Base-by-base conservation (phyloP, 495 filamentous ascomycete genomes). In the Aspergillus nidulans region DNA sequence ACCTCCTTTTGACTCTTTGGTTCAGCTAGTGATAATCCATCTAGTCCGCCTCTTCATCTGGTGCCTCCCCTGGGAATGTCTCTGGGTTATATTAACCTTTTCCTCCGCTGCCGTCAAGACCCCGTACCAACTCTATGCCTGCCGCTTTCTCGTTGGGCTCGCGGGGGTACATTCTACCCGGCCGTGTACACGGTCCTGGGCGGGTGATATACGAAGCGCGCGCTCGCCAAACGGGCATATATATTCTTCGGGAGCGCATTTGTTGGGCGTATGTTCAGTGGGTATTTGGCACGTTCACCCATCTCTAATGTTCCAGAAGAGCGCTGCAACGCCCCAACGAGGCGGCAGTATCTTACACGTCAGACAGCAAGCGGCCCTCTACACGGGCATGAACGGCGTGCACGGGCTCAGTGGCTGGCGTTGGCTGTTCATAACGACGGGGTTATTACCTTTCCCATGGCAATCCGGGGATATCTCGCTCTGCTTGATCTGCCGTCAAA, bases 381-480 rank as follows among this genome's bases (percentile, higher is more conserved):
- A n/a, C n/a, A 46, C 23, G 13, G 23, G 23, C 4, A 28, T 16
- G 43, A 30, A 80, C 38, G 75, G 74, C 0, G 67, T 76, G 8
- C 59, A 74, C 34, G 77, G 78, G 0, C 61, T 79, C 1, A 68
- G 65, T 1, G 77, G 78, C 0, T 80, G 77, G 78, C 58, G 76
- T 49, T 80, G 75, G 76, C 72, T 80, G 70, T 78, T 73, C 56
- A 77, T 53, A 73, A 78, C 47, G 74, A 70, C 54, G 67, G 69
- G 3, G 49, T 78, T 3, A 75, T 77, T 52, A 79, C 75, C 56
- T 55, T 80, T 30, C 74, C 75, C 7, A 58, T 76, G 32, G 75
- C 72, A 1, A 61, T 78, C 2, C 48, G 70, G 8, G 73, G 75
- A 3, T 74, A 68, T 50, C 65, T 66, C 57, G 47, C 67, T 21